phyloP scores from a whole-genome alignment of 2,329 filamentous ascomycete genomes.

The Neofusicoccum kwambonambiense region DNA sequence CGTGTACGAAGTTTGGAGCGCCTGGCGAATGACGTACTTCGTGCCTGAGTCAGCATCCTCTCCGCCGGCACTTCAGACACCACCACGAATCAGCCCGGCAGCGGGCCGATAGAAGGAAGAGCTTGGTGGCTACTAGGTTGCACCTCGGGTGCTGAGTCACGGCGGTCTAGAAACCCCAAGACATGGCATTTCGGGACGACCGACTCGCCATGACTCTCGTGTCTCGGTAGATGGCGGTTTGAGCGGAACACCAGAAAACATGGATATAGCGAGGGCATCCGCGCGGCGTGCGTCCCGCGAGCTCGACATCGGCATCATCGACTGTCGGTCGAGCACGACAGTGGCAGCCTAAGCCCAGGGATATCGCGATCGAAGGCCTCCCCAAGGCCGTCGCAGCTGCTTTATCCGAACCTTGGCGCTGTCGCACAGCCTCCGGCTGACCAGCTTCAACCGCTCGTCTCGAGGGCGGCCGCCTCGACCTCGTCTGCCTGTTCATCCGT shows the following conservation, averaged over 20 bases:
- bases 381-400: background rate
- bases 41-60: background rate
- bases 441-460: background rate
- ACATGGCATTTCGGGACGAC: background rate
- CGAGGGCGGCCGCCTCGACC: background rate
- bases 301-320: background rate
- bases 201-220: background rate
- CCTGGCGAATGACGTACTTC: background rate
- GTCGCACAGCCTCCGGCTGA: background rate
- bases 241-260: background rate
- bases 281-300: background rate
- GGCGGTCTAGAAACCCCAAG: background rate
- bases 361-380: background rate
- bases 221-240: background rate
- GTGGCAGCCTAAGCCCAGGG: background rate
- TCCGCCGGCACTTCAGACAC: background rate
- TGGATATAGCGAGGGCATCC: background rate
- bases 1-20: background rate
- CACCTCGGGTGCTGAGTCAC: background rate
- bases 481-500: background rate
- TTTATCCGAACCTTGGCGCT: background rate
- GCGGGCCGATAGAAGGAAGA: background rate
- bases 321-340: background rate
- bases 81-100: background rate
- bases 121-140: background rate